Evolutionary conservation across 2,329 filamentous ascomycete species (phyloP).

Genomic region (Fusarium sp.): DNA sequence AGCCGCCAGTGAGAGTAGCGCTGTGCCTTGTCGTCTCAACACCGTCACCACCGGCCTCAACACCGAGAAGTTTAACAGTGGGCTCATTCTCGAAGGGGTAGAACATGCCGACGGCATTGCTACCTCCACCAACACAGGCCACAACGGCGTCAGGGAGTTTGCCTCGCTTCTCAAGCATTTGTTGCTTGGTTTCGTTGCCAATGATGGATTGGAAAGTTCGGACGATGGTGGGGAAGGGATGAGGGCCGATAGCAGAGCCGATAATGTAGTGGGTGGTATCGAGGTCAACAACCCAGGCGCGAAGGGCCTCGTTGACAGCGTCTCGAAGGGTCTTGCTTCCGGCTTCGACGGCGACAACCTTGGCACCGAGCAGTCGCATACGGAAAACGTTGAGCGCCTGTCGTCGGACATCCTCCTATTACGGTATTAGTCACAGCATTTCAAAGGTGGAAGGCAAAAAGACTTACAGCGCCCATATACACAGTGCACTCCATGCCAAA

Average conservation of each 20-base stretch:
- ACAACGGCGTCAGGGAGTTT: constrained; percentile 97
- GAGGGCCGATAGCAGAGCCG: constrained; percentile 95
- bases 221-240: constrained; percentile 98
- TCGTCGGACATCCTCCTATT: constrained; percentile 88
- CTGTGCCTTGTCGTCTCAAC: constrained; percentile 88
- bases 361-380: constrained; percentile 95
- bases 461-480: constrained; percentile 88
- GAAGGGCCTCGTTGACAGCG: constrained; percentile 95
- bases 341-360: constrained; percentile 92
- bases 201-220: constrained; percentile 98
- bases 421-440: constrained; percentile 40
- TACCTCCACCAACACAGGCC: constrained; percentile 95
- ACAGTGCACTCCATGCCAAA: constrained; percentile 98
- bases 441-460: background rate
- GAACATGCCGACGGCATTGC: constrained; percentile 98
- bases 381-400: constrained; percentile 99
- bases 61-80: constrained; percentile 89
- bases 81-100: constrained; percentile 92
- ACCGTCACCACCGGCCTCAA: constrained; percentile 96
- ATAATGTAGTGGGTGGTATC: constrained; percentile 98
- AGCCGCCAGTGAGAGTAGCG: constrained; percentile 88
- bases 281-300: constrained; percentile 93
- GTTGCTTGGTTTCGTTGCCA: constrained; percentile 92
- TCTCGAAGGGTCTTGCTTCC: constrained; percentile 88
- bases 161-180: constrained; percentile 87